Conservation (phyloP, 2,329 filamentous ascomycete species). For the Fusarium chuoi region DNA sequence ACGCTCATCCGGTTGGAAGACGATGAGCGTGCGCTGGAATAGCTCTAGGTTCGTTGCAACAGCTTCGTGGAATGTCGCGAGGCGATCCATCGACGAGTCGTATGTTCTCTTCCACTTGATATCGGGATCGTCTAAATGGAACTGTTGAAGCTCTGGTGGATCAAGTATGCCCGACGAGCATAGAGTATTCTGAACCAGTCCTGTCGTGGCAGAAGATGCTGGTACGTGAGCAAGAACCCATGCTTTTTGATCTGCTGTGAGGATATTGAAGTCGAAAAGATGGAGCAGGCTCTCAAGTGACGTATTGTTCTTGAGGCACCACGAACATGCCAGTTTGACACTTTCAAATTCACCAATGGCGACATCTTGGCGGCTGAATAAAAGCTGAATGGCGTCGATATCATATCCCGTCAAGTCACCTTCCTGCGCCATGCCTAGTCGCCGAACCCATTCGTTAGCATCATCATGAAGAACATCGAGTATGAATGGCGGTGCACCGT, state of each 20-base stretch:
- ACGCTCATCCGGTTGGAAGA: background rate
- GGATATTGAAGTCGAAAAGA: background rate
- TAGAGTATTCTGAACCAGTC: background rate
- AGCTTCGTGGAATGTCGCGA: background rate
- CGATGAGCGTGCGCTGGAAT: background rate
- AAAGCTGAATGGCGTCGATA: background rate
- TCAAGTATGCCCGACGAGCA: background rate
- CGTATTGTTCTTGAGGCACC: background rate
- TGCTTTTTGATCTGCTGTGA: background rate
- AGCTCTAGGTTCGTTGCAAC: background rate
- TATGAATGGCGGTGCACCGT: background rate
- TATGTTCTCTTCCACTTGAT: background rate
- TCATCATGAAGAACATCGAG: background rate
- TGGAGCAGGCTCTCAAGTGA: background rate
- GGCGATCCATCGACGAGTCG: background rate
- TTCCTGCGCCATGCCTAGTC: rapidly evolving
- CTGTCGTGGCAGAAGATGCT: rapidly evolving
- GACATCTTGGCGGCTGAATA: background rate
- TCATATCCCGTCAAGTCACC: background rate
- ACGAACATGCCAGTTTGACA: background rate
- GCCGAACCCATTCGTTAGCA: background rate
- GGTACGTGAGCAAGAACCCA: background rate
- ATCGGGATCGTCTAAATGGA: rapidly evolving
- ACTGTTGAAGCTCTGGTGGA: background rate
- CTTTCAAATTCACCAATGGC: background rate